Base-by-base conservation (phyloP, 2,329 filamentous ascomycete species). In the Alternaria rosae region DNA sequence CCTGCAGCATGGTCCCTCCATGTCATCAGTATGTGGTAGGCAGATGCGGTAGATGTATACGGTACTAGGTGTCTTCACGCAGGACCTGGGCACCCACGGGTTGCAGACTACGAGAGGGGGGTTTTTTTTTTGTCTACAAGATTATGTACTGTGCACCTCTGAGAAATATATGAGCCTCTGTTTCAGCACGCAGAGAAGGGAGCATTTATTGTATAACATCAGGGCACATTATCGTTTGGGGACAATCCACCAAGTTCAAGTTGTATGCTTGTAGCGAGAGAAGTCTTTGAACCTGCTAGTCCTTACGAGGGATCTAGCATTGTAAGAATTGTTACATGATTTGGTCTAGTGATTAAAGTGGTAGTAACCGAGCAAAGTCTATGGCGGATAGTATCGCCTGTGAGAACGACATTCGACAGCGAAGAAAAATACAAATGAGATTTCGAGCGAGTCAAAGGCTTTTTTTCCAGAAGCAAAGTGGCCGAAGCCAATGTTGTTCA, bases 301-400 rank as follows among this genome's bases (percentile, higher is more conserved):
- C 62, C 65, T 59, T 52, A 64, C 47, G 66, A 65, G 56, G 57
- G 61, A 51, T 48, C 20, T 41, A 55, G 48, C 58, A 58, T 48
- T 15, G 42, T 35, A 26, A 55, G 26, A 53, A 43, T 54, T 42
- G 41, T 51, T 62, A 48, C 56, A 56, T 43, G 56, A 60, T 62
- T 47, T 58, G 54, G 66, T 68, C 66, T 68, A 68, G 32, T 65
- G 43, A 68, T 68, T 68, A 68, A 68, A 66, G 55, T 42, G n/a
- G 43, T 64, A 62, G 54, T 66, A 54, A 51, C 35, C 13, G 45
- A 51, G 53, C 58, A 47, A 57, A 58, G 32, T 67, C 59, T 67
- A 64, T 48, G 38, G 45, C 32, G 26, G 51, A 59, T 44, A 43
- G 15, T 13, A 11, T 10, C 26, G 38, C 54, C 52, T 12, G 17